phyloP scores from a whole-genome alignment of 331 rosid species.

The Malus hybrid region DNA sequence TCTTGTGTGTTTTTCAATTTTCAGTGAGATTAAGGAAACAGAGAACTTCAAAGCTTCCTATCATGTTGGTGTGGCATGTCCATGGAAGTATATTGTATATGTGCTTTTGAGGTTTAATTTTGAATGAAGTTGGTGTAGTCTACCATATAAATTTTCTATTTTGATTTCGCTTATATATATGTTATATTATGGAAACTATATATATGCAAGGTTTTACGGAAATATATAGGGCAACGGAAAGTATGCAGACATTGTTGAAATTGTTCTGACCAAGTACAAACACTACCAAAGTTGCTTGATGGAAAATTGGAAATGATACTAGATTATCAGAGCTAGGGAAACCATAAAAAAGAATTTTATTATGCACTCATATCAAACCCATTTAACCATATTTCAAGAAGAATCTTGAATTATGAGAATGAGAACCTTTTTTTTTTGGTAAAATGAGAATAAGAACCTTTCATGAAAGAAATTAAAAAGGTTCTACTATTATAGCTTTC shows the following conservation, averaged over 20 bases:
- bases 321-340: not conserved
- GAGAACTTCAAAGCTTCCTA: slow-evolving; percentile 9
- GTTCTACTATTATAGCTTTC: not conserved
- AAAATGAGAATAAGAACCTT: not conserved
- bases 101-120: not conserved
- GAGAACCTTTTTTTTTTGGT: not conserved
- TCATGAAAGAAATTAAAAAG: not conserved
- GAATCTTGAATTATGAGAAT: not conserved
- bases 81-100: not conserved
- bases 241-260: not conserved
- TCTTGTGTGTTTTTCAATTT: slow-evolving; percentile 25
- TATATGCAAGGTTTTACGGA: not conserved
- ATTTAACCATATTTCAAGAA: too few relatives aligned
- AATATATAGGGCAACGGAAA: not conserved
- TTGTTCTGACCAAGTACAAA: not conserved
- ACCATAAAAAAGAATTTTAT: not conserved
- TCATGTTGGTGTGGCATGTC: not conserved
- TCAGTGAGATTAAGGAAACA: slow-evolving; percentile 3
- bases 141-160: not conserved
- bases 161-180: not conserved
- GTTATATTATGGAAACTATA: not conserved
- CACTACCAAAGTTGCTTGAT: not conserved
- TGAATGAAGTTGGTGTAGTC: not conserved
- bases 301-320: not conserved
- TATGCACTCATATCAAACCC: not conserved